A percentile compares a stretch with the other conserved stretches of the same genome.
Conservation (phyloP, 176 grass and related monocot species). For the Calamus simplicifolius region DNA sequence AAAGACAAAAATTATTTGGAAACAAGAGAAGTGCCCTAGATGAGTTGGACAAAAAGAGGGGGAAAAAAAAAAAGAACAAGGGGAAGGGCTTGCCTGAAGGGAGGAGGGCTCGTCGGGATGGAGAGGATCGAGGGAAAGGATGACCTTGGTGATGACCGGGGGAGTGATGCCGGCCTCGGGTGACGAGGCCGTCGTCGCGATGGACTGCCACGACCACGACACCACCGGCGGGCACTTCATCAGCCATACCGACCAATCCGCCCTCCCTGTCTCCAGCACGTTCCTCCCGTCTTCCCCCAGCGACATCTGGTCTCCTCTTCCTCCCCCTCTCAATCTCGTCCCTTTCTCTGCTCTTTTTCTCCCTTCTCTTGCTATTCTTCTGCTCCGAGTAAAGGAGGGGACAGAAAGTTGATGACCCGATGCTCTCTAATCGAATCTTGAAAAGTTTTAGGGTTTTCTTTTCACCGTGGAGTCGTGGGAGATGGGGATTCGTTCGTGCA, state of each 20-base stretch:
- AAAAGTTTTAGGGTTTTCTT: too few species aligned
- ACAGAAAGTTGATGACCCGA: too few species aligned
- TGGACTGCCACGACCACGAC: constrained; percentile 55
- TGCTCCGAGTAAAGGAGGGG: too few species aligned
- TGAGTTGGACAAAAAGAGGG: background rate
- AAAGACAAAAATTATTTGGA: too few species aligned
- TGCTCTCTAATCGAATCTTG: too few species aligned
- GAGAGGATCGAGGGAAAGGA: constrained; percentile 78
- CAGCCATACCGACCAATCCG: constrained; percentile 83
- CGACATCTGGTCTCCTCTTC: background rate
- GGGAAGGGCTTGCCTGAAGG: constrained; percentile 35
- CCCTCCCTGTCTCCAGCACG: constrained; percentile 48
- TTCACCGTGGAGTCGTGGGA: too few species aligned
- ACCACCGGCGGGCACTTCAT: constrained; percentile 84
- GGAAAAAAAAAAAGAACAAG: background rate
- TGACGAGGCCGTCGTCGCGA: constrained; percentile 22
- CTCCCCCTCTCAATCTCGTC: background rate
- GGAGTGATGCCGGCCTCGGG: constrained; percentile 24
- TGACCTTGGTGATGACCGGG: constrained; percentile 73
- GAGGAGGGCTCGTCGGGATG: constrained; percentile 37
- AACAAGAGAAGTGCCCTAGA: background rate
- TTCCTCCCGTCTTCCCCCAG: constrained; percentile 55
- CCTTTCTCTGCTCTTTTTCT: background rate
- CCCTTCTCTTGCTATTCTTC: constrained; percentile 2
- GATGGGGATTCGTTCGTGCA: too few species aligned